Conservation (phyloP, 768 basidiomycete genomes). For the Boletus edulis region DNA sequence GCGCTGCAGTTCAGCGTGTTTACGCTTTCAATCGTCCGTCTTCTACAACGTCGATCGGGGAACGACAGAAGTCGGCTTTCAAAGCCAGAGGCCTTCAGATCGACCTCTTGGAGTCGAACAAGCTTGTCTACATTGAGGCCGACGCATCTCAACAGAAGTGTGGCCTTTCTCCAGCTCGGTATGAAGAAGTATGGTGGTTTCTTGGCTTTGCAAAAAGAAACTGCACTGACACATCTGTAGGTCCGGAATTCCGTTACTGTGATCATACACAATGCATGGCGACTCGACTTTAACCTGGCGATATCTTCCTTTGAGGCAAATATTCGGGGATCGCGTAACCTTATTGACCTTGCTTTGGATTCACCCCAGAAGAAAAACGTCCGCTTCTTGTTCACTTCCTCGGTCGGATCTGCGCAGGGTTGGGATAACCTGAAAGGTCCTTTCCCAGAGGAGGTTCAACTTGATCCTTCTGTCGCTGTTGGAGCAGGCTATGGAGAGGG, state of each 20-base stretch:
- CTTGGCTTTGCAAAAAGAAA: not conserved
- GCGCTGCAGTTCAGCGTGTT: constrained; percentile 22
- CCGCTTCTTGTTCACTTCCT: constrained; percentile 42
- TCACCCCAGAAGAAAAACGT: constrained; percentile 24
- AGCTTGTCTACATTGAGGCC: constrained; percentile 36
- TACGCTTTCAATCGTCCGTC: constrained; percentile 36
- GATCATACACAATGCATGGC: constrained; percentile 45
- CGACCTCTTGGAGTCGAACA: constrained; percentile 25
- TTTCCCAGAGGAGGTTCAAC: constrained; percentile 36
- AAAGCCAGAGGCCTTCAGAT: constrained; percentile 31
- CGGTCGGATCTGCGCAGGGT: constrained; percentile 33
- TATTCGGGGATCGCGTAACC: constrained; percentile 37
- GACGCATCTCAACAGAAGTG: constrained; percentile 28
- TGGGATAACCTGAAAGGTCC: constrained; percentile 30
- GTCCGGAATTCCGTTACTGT: constrained; percentile 32
- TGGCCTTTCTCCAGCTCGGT: constrained; percentile 26
- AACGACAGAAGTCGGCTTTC: constrained; percentile 31
- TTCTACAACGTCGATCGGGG: constrained; percentile 8
- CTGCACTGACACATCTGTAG: constrained; percentile 13
- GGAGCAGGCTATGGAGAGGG: constrained; percentile 46
- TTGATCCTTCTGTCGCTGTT: constrained; percentile 32
- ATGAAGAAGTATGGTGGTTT: constrained; percentile 14
- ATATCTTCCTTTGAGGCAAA: constrained; percentile 44
- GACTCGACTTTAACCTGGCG: constrained; percentile 41
- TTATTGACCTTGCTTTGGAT: constrained; percentile 31